Percentiles rank a stretch among this genome's conserved stretches.
Conservation (phyloP, 768 basidiomycete species). For the Boletus eberwhitei region DNA sequence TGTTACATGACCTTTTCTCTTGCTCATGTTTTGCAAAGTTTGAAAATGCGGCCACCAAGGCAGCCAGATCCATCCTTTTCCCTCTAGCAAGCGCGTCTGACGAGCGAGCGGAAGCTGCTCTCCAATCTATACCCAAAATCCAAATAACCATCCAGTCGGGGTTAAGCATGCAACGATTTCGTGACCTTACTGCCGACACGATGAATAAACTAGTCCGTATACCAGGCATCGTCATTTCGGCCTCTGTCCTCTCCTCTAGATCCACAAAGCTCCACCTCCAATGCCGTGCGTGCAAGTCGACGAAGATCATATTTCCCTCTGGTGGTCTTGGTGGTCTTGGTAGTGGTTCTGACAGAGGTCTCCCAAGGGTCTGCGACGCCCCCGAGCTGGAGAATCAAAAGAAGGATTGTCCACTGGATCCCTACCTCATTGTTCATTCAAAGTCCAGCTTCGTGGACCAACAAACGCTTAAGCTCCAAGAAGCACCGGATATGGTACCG, state of each 20-base stretch:
- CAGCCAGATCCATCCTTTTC: conserved; percentile 79
- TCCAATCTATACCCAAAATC: conserved; percentile 59
- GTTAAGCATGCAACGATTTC: conserved; percentile 89
- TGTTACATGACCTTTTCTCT: neutral
- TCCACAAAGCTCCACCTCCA: conserved; percentile 91
- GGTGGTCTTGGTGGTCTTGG: conserved; percentile 85
- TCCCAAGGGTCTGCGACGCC: conserved; percentile 88
- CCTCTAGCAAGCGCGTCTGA: conserved; percentile 62
- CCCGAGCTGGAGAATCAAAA: conserved; percentile 75
- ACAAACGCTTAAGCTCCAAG: conserved; percentile 94
- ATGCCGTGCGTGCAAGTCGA: conserved; percentile 85
- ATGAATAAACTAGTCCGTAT: conserved; percentile 96
- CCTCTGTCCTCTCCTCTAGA: conserved; percentile 88
- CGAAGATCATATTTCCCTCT: conserved; percentile 73
- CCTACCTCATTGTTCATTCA: conserved; percentile 92
- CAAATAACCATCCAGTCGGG: conserved; percentile 90
- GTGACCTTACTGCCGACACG: conserved; percentile 89
- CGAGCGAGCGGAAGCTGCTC: conserved; percentile 44
- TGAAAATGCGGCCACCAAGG: conserved; percentile 84
- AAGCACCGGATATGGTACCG: conserved; percentile 99
- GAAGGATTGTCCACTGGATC: conserved; percentile 94
- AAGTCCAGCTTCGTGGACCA: conserved; percentile 95
- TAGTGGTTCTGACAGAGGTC: conserved; percentile 75
- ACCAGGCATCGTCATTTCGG: conserved; percentile 97
- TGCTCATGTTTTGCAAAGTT: conserved; percentile 50